Percentiles rank a stretch among this genome's conserved stretches.
These are phyloP conservation scores for Trypanosoma conorhini DNA, from an alignment of 208 protist genomes.

Conservation along the genomic window DNA sequence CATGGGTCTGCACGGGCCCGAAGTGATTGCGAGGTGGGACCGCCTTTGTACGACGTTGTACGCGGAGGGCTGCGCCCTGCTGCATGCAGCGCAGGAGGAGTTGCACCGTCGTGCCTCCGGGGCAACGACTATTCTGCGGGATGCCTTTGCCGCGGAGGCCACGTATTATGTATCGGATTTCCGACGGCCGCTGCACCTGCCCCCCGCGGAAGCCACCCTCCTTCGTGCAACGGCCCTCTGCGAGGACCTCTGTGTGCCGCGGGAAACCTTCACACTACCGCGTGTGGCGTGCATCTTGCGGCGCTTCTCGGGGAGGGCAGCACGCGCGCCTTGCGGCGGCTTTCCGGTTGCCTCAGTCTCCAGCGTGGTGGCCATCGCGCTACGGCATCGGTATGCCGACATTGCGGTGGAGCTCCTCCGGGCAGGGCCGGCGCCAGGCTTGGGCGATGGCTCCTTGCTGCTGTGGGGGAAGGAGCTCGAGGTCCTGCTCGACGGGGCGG, in stretches of 20 bases:
- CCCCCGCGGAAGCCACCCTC: not conserved
- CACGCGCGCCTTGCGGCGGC: not conserved
- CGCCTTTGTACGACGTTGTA: constrained; percentile 19
- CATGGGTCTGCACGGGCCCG: constrained; percentile 6
- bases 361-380: constrained; percentile 13
- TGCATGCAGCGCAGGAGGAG: constrained; percentile 11
- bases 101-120: not conserved
- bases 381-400: constrained; percentile 20
- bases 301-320: not conserved
- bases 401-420: constrained; percentile 23
- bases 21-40: constrained; percentile 13
- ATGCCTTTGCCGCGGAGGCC: constrained; percentile 7
- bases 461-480: constrained; percentile 20
- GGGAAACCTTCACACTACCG: constrained; percentile 11
- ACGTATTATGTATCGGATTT: constrained; percentile 18
- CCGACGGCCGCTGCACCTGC: not conserved
- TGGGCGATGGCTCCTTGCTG: constrained; percentile 13
- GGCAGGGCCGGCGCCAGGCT: constrained; percentile 8
- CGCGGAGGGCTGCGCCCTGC: constrained; percentile 6
- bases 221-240: constrained; percentile 4
- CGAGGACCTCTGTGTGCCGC: constrained; percentile 6
- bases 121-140: constrained; percentile 4
- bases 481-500: not conserved
- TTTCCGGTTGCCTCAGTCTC: constrained; percentile 18
- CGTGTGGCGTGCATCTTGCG: constrained; percentile 23